Percentiles rank a stretch among this genome's conserved stretches.
phyloP scores from a whole-genome alignment of 2,329 filamentous ascomycete species.

The Metarhizium sp. region DNA sequence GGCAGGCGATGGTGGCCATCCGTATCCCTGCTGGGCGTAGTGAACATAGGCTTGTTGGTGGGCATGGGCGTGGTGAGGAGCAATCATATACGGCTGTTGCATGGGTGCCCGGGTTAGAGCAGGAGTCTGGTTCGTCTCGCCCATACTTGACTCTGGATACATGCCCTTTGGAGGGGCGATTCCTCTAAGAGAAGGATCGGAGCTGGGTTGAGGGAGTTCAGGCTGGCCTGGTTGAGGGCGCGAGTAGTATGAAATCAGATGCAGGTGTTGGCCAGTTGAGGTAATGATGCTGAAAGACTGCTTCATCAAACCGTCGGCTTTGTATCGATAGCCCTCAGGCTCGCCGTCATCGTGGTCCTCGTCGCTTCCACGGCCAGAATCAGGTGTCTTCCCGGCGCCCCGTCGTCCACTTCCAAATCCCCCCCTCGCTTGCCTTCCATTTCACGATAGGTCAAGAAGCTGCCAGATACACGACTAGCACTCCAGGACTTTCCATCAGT shows the following conservation, averaged over 20 bases:
- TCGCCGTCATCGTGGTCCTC: constrained; percentile 79
- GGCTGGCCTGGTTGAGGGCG: constrained; percentile 64
- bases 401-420: constrained; percentile 53
- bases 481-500: constrained; percentile 99
- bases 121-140: constrained; percentile 72
- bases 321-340: constrained; percentile 87
- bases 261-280: constrained; percentile 76
- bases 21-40: constrained; percentile 35
- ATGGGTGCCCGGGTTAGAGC: constrained; percentile 70
- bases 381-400: constrained; percentile 66
- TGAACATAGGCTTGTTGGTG: constrained; percentile 26
- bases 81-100: constrained; percentile 32
- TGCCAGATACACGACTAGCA: constrained; percentile 91
- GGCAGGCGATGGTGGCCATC: constrained; percentile 47
- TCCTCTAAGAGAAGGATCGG: constrained; percentile 68
- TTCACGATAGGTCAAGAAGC: constrained; percentile 93
- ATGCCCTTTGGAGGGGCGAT: constrained; percentile 87
- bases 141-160: constrained; percentile 93
- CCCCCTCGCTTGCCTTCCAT: constrained; percentile 96
- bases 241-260: constrained; percentile 95
- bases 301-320: constrained; percentile 96
- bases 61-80: constrained; percentile 22
- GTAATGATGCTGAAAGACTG: constrained; percentile 99
- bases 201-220: constrained; percentile 71
- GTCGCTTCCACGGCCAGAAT: constrained; percentile 71